Evolutionary conservation across 164 flowering plant species (phyloP), one percentile per base, ranked within the genome.

Genomic region (Sextonia rubra): DNA sequence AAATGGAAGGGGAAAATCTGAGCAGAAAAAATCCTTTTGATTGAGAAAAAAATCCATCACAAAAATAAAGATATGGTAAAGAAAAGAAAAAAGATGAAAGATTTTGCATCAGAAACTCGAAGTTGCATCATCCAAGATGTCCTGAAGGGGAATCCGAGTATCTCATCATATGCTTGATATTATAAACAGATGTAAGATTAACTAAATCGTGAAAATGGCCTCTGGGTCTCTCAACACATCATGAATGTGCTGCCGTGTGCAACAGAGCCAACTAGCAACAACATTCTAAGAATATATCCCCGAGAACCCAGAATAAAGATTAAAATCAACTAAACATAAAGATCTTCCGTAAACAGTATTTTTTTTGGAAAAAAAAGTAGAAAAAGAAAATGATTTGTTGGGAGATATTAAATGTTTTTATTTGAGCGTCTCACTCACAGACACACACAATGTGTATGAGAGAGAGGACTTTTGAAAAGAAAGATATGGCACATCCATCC

Each of bases 101-200:
- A 4, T 4, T 20, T 68, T 62, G 77, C 77, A 75, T 75, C 77
- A 75, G 73, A 69, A 63, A 75, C 77, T 87, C 87, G 88, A 78
- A 69, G 29, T 85, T 74, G 65, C 96, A 90, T 90, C 96, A 89
- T 80, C 87, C 96, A 80, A n/a, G 29, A 73, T 25, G 87, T 88
- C 90, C 69, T 83, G 92, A 90, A 89, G 95, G 95, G 95, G 92
- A 90, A 90, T 89, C 95, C 92, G 87, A 90, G 89, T 81, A 74
- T 7, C 30, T 88, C 92, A 69, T 90, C 95, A 87, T 79, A 37
- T 86, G 89, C 90, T 65, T 60, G 66, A 60, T 55, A 5, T 61
- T n/a, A 61, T 24, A 22, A 61, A 61, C 24, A 56, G 5, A 56
- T 18, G 22, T 52, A 15, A 52, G n/a, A 5, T 52, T 3, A 15